Percentiles rank a stretch among this genome's conserved stretches.
Conservation (phyloP, 2,329 filamentous ascomycete genomes). For the Microdochium bolleyi region DNA sequence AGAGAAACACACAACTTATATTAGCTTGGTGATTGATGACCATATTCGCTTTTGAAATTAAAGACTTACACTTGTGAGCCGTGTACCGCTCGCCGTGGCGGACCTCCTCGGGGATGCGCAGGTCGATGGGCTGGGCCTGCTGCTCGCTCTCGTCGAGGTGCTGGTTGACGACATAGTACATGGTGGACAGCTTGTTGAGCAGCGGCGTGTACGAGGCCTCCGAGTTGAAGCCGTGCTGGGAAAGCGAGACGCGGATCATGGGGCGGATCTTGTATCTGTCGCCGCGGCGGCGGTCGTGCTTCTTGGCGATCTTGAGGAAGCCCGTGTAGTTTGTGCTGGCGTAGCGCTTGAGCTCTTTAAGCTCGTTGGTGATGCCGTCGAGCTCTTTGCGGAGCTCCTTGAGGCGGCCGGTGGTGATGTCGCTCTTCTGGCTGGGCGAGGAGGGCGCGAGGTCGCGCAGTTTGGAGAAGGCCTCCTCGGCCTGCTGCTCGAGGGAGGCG, state of each 20-base stretch:
- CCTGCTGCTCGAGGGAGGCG: conserved; percentile 42
- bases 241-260: conserved; percentile 81
- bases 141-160: conserved; percentile 56
- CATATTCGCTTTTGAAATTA: background rate
- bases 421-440: conserved; percentile 33
- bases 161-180: conserved; percentile 92
- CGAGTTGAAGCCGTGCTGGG: conserved; percentile 88
- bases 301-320: conserved; percentile 97
- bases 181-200: conserved; percentile 82
- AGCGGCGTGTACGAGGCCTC: conserved; percentile 83
- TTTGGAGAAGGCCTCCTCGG: conserved; percentile 54
- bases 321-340: conserved; percentile 96
- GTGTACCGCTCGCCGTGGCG: conserved; percentile 67
- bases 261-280: conserved; percentile 81
- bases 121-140: conserved; percentile 30
- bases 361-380: conserved; percentile 80
- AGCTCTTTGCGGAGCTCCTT: conserved; percentile 71
- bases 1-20: conserved; percentile 2
- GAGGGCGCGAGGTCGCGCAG: conserved; percentile 70
- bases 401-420: conserved; percentile 44
- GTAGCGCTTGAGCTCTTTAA: conserved; percentile 90
- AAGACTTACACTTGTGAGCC: conserved; percentile 70
- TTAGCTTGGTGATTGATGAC: background rate
- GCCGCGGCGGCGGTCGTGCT: conserved; percentile 91
- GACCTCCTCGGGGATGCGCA: conserved; percentile 45